A percentile compares a stretch with the other conserved stretches of the same genome.
Evolutionary conservation across 768 basidiomycete species (phyloP).

Genomic region (Pholiota molesta): DNA sequence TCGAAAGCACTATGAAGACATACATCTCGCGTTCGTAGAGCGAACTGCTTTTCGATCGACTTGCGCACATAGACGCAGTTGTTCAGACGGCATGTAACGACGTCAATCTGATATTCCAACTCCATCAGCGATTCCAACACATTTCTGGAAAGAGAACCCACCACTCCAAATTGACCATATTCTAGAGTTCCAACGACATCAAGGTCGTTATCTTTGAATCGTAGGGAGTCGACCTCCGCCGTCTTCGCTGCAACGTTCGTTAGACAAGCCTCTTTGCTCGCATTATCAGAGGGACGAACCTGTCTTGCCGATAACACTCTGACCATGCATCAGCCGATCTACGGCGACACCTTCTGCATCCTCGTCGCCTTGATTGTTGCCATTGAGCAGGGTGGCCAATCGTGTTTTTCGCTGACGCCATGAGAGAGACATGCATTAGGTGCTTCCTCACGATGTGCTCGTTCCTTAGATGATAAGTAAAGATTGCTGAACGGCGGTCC

Average conservation of each 20-base stretch:
- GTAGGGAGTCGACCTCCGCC: constrained; percentile 63
- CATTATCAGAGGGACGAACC: constrained; percentile 37
- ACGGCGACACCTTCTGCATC: constrained; percentile 67
- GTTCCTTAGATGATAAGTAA: background rate
- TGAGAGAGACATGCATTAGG: constrained; percentile 64
- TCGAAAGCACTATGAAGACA: constrained; percentile 24
- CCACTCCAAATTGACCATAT: constrained; percentile 86
- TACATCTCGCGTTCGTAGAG: constrained; percentile 75
- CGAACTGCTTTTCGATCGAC: constrained; percentile 75
- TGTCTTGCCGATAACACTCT: constrained; percentile 75
- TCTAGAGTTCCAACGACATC: constrained; percentile 72
- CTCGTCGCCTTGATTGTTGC: constrained; percentile 56
- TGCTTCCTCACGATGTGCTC: constrained; percentile 3
- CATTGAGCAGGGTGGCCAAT: constrained; percentile 58
- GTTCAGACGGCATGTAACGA: constrained; percentile 76
- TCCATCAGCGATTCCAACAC: constrained; percentile 2
- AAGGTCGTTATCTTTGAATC: constrained; percentile 77
- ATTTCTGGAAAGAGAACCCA: constrained; percentile 39
- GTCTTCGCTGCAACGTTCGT: constrained; percentile 59
- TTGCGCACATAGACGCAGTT: constrained; percentile 83
- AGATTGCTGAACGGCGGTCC: background rate
- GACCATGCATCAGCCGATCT: constrained; percentile 77
- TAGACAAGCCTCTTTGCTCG: background rate
- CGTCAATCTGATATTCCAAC: constrained; percentile 64
- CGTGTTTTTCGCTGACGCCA: constrained; percentile 76